These are phyloP conservation scores for Pseudocercospora macadamiae DNA, from an alignment of 2,329 filamentous ascomycete species.

Conservation along the genomic window DNA sequence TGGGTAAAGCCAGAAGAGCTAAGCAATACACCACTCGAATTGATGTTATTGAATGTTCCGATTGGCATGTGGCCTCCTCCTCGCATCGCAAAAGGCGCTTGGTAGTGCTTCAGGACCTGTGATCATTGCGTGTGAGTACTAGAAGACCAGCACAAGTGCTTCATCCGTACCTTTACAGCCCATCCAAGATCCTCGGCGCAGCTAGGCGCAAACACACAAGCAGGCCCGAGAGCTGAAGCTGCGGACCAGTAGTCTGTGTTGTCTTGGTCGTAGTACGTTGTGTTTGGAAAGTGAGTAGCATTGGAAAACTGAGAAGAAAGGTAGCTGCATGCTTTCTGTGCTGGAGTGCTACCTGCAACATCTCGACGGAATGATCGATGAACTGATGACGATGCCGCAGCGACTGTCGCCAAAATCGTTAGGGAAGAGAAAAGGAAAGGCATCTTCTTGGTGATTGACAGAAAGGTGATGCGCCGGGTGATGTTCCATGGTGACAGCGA, in stretches of 20 bases:
- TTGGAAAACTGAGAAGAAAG: background rate
- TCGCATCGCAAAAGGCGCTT: constrained; percentile 3
- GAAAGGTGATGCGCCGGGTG: background rate
- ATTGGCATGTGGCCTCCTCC: constrained; percentile 8
- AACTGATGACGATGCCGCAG: background rate
- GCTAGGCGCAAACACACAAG: background rate
- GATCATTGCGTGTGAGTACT: background rate
- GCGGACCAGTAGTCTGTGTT: constrained; percentile 2
- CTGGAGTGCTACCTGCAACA: background rate
- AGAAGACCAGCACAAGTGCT: background rate
- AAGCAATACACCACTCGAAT: constrained; percentile 14
- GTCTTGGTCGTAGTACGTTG: background rate
- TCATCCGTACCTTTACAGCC: constrained; percentile 4
- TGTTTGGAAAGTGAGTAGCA: constrained; percentile 4
- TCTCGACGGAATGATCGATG: background rate
- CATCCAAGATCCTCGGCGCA: constrained; percentile 6
- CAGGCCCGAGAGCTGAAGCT: constrained; percentile 2
- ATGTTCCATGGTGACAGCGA: background rate
- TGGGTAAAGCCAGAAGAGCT: constrained; percentile 13
- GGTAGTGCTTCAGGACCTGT: constrained; percentile 2
- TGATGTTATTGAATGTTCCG: constrained; percentile 15
- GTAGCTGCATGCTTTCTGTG: constrained; percentile 6
- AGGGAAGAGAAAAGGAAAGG: background rate
- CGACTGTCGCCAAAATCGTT: background rate
- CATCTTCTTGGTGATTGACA: background rate